phyloP scores from a whole-genome alignment of 805 yeast genomes.

The Starmerella floricola region DNA sequence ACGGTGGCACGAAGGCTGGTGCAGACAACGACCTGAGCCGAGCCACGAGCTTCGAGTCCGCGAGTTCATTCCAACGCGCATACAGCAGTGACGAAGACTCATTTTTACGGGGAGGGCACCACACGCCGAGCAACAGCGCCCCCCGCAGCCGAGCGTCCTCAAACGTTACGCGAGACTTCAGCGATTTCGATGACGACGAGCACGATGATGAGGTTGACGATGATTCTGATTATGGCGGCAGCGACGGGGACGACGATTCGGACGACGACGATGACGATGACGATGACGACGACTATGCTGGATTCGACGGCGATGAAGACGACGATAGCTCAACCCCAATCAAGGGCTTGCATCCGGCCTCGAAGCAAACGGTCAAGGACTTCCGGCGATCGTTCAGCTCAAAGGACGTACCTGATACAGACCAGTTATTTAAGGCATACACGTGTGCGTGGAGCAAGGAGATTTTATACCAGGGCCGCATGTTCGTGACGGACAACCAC shows the following conservation, averaged over 20 bases:
- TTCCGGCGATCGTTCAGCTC: conserved; percentile 56
- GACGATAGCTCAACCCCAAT: conserved; percentile 1
- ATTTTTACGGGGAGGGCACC: background rate
- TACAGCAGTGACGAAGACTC: too few relatives aligned
- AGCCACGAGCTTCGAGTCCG: too few relatives aligned
- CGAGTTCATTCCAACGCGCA: too few relatives aligned
- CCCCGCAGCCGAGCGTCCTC: background rate
- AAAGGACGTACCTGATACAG: conserved; percentile 8
- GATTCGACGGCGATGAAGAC: background rate
- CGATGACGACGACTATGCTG: conserved; percentile 5
- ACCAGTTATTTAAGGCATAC: conserved; percentile 31
- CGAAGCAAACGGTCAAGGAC: conserved; percentile 51
- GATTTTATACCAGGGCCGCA: conserved; percentile 72
- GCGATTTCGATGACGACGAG: background rate
- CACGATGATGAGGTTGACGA: background rate
- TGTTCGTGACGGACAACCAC: conserved; percentile 66
- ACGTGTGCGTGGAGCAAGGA: conserved; percentile 84
- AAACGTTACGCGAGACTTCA: background rate
- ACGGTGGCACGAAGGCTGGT: too few relatives aligned
- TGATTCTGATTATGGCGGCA: background rate
- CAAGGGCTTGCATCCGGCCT: conserved; percentile 32
- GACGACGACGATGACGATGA: conserved; percentile 3
- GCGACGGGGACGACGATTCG: conserved; percentile 2
- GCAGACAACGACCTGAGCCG: too few relatives aligned
- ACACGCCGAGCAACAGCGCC: background rate